A percentile compares a stretch with the other conserved stretches of the same genome.
Conservation (phyloP, 2,329 filamentous ascomycete species). For the Thielaviopsis cerberus region DNA sequence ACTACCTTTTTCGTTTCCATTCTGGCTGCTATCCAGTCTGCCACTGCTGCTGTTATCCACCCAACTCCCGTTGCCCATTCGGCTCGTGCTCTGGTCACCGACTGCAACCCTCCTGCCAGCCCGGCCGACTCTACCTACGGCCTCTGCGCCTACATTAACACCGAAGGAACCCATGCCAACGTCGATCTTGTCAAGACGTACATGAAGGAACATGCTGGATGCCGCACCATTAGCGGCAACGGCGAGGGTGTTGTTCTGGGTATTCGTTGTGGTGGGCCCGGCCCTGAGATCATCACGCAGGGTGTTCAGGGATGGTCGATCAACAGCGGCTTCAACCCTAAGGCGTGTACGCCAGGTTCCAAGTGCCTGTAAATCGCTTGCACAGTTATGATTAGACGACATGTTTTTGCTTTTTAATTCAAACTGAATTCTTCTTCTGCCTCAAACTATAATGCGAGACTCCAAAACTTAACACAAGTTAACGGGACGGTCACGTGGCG, state of each 20-base stretch:
- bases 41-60: neutral
- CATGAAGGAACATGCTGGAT: neutral
- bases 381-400: neutral
- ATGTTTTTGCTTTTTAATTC: neutral
- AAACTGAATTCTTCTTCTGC: too few species aligned
- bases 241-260: neutral
- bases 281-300: neutral
- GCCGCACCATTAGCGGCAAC: neutral
- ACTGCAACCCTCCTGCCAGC: neutral
- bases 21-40: neutral
- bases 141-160: neutral
- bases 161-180: neutral
- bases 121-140: neutral
- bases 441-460: too few species aligned
- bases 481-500: neutral
- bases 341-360: neutral
- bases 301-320: neutral
- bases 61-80: neutral
- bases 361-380: neutral
- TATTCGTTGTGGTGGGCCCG: neutral
- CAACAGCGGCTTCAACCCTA: neutral
- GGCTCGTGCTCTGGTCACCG: neutral
- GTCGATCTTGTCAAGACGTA: neutral
- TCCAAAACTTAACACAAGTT: neutral
- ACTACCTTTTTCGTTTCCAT: neutral